Conservation (phyloP, 192 early-diverging fungal genomes). For the Coemansia sp. region DNA sequence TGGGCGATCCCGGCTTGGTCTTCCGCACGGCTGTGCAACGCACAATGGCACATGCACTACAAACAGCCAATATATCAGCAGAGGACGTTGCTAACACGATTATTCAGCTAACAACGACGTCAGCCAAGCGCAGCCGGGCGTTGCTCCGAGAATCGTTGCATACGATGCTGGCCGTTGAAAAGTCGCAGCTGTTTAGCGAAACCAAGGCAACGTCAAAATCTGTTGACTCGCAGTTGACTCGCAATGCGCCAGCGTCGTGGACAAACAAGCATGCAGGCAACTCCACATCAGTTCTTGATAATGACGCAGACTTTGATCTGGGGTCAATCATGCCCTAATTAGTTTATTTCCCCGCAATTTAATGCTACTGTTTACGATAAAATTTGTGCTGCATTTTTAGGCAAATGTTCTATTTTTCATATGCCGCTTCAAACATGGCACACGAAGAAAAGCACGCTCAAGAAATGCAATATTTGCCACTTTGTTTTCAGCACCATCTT, state of each 20-base stretch:
- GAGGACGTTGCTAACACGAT: conserved; percentile 15
- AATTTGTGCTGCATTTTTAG: too few species aligned
- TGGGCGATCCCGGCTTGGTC: conserved; percentile 23
- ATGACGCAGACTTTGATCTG: conserved; percentile 35
- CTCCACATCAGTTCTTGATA: conserved; percentile 18
- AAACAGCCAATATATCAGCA: neutral
- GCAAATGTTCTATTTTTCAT: neutral
- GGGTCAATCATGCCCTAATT: conserved; percentile 20
- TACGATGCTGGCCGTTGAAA: conserved; percentile 42
- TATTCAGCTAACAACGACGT: neutral
- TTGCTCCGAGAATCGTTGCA: conserved; percentile 29
- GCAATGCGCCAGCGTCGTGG: conserved; percentile 13
- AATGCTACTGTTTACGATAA: too few species aligned
- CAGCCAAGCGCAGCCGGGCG: conserved; percentile 21
- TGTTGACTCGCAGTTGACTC: neutral
- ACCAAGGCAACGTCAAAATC: neutral
- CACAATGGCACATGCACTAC: conserved; percentile 2
- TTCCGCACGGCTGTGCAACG: conserved; percentile 18
- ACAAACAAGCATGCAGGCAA: conserved; percentile 18
- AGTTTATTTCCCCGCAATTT: neutral
- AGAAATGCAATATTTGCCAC: too few species aligned
- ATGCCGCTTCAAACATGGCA: neutral
- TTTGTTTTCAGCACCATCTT: neutral
- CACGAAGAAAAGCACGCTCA: neutral
- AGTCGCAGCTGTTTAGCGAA: conserved; percentile 29